These are phyloP conservation scores for Calonectria hongkongensis DNA, from an alignment of 2,329 filamentous ascomycete genomes.

Conservation along the genomic window DNA sequence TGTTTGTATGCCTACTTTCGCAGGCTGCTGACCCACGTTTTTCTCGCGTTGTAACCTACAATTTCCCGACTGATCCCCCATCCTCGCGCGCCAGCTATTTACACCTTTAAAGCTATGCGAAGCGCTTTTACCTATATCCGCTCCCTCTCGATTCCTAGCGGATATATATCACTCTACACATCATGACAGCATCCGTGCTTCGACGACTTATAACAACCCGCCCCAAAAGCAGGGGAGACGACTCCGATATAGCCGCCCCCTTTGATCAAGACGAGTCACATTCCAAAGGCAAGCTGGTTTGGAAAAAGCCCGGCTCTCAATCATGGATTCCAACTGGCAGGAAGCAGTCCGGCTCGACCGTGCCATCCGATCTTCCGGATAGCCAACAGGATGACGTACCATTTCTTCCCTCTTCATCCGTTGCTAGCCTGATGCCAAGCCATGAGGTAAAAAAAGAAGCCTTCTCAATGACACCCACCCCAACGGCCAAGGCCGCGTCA, in stretches of 20 bases:
- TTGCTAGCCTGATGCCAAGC: constrained; percentile 67
- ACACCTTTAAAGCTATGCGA: constrained; percentile 46
- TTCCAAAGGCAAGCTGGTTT: constrained; percentile 43
- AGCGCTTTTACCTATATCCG: constrained; percentile 35
- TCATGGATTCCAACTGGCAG: constrained; percentile 51
- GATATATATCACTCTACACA: constrained; percentile 38
- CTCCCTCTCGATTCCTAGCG: constrained; percentile 6
- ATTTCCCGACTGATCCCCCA: constrained; percentile 20
- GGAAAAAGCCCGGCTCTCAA: constrained; percentile 45
- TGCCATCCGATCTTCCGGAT: neutral
- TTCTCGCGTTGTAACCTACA: constrained; percentile 19
- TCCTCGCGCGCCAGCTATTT: constrained; percentile 10
- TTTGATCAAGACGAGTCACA: constrained; percentile 48
- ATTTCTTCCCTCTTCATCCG: constrained; percentile 64
- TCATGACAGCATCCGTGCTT: constrained; percentile 51
- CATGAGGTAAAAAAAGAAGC: constrained; percentile 61
- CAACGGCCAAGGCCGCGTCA: constrained; percentile 53
- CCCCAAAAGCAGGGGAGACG: constrained; percentile 39
- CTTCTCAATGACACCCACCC: constrained; percentile 51
- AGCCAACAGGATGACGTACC: constrained; percentile 55
- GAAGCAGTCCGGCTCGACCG: constrained; percentile 26
- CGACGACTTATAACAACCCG: constrained; percentile 50
- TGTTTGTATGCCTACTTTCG: neutral
- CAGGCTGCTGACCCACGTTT: neutral
- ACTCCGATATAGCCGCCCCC: constrained; percentile 42